phyloP scores from a whole-genome alignment of 768 basidiomycete genomes.

The Phlebiopsis flavidoalba region DNA sequence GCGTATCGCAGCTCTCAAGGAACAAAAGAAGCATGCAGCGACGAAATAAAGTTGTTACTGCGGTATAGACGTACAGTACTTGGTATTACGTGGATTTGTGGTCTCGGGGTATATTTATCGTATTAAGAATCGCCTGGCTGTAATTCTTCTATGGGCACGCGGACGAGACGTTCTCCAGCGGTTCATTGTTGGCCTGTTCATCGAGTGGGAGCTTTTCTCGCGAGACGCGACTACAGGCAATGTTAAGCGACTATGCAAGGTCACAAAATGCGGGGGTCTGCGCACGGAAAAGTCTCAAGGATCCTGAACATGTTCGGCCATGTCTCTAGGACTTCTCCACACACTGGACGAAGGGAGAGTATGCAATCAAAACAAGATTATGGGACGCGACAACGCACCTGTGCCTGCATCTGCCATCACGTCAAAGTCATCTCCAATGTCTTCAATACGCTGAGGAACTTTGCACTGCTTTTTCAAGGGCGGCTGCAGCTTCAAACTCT shows the following conservation, averaged over 20 bases:
- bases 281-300: slow-evolving; percentile 62
- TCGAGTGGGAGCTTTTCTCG: slow-evolving; percentile 26
- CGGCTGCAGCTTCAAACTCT: slow-evolving; percentile 70
- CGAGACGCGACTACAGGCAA: slow-evolving; percentile 44
- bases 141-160: slow-evolving; percentile 68
- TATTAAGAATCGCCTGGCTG: slow-evolving; percentile 27
- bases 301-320: slow-evolving; percentile 85
- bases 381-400: slow-evolving; percentile 32
- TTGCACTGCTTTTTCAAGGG: slow-evolving; percentile 56
- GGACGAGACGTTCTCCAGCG: slow-evolving; percentile 61
- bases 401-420: slow-evolving; percentile 74
- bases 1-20: slow-evolving; percentile 78
- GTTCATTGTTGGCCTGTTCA: slow-evolving; percentile 19
- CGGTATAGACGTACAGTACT: background rate
- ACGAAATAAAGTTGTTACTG: background rate
- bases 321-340: slow-evolving; percentile 72
- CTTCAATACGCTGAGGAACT: slow-evolving; percentile 65
- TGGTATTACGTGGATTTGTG: background rate
- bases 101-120: slow-evolving; percentile 5
- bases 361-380: background rate
- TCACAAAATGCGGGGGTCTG: background rate
- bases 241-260: background rate
- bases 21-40: slow-evolving; percentile 58
- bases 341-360: slow-evolving; percentile 39
- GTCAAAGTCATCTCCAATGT: slow-evolving; percentile 65